These are phyloP conservation scores for Pseudovirgaria hyperparasitica DNA, from an alignment of 2,329 filamentous ascomycete genomes.

Conservation along the genomic window DNA sequence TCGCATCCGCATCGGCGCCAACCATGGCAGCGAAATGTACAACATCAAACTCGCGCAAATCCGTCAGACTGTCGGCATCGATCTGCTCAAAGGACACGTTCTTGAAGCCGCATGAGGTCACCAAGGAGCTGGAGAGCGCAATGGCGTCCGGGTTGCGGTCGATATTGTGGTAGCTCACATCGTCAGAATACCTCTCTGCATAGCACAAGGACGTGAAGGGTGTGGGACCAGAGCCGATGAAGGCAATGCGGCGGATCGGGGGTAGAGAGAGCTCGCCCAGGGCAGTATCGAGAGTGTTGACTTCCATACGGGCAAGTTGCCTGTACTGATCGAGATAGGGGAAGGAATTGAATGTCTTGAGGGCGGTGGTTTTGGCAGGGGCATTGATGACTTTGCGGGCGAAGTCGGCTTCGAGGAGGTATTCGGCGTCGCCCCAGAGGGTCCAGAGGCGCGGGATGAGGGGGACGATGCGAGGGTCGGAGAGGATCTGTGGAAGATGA, in stretches of 20 bases:
- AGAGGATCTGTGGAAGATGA: no score
- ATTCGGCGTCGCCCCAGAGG: no score
- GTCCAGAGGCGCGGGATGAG: no score
- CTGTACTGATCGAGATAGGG: slow-evolving; percentile 39
- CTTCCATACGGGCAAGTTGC: slow-evolving; percentile 35
- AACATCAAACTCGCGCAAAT: slow-evolving; percentile 28
- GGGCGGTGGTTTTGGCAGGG: no score
- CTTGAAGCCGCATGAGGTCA: slow-evolving; percentile 17
- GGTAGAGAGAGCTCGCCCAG: slow-evolving; percentile 6
- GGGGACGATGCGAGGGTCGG: no score
- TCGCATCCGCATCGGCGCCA: slow-evolving; percentile 28
- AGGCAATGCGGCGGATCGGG: slow-evolving; percentile 23
- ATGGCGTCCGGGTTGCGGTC: slow-evolving; percentile 28
- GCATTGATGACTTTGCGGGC: no score
- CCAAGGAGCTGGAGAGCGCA: slow-evolving; percentile 16
- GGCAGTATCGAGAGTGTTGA: slow-evolving; percentile 28
- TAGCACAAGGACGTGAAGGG: slow-evolving; percentile 37
- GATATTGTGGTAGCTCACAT: slow-evolving; percentile 27
- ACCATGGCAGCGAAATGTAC: slow-evolving; percentile 40
- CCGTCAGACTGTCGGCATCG: slow-evolving; percentile 15
- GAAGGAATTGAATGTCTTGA: no score
- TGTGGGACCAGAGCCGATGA: slow-evolving; percentile 39
- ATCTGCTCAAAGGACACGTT: slow-evolving; percentile 27
- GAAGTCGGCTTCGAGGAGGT: no score
- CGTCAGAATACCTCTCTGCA: slow-evolving; percentile 18